These are phyloP conservation scores for Acacia pycnantha DNA, from an alignment of 331 rosid genomes.

Conservation along the genomic window DNA sequence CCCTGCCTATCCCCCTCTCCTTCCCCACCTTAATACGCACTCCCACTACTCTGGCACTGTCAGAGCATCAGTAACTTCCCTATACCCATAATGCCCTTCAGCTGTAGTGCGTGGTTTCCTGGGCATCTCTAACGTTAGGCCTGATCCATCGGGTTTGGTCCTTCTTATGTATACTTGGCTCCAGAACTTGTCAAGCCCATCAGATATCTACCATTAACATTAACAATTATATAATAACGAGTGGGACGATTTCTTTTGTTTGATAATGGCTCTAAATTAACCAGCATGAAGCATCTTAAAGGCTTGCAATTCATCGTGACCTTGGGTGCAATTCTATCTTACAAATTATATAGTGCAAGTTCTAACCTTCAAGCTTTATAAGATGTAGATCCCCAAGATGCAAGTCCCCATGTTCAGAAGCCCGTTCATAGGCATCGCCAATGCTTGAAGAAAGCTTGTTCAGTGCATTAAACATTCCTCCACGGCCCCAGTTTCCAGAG, in stretches of 20 bases:
- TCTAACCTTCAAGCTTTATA: conserved; percentile 68
- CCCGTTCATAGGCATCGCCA: conserved; percentile 72
- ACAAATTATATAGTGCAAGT: neutral
- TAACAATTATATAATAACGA: neutral
- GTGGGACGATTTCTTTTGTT: neutral
- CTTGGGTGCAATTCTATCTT: neutral
- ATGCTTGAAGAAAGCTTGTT: conserved; percentile 63
- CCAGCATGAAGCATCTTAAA: neutral
- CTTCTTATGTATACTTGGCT: too few species aligned
- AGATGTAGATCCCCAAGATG: conserved; percentile 97
- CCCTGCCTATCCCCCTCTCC: too few species aligned
- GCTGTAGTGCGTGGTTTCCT: too few species aligned
- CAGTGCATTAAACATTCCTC: conserved; percentile 92
- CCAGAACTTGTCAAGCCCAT: too few species aligned
- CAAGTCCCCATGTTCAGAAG: conserved; percentile 82
- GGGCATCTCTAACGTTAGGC: too few species aligned
- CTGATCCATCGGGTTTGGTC: too few species aligned
- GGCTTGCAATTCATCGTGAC: neutral
- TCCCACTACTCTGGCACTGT: too few species aligned
- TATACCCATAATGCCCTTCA: too few species aligned
- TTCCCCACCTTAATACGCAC: too few species aligned
- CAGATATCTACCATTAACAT: neutral
- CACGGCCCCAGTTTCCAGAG: conserved; percentile 93
- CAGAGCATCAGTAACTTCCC: too few species aligned
- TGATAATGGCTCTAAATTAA: neutral